Base-by-base conservation (phyloP, 176 grass and related monocot species). In the Raddia guianensis region DNA sequence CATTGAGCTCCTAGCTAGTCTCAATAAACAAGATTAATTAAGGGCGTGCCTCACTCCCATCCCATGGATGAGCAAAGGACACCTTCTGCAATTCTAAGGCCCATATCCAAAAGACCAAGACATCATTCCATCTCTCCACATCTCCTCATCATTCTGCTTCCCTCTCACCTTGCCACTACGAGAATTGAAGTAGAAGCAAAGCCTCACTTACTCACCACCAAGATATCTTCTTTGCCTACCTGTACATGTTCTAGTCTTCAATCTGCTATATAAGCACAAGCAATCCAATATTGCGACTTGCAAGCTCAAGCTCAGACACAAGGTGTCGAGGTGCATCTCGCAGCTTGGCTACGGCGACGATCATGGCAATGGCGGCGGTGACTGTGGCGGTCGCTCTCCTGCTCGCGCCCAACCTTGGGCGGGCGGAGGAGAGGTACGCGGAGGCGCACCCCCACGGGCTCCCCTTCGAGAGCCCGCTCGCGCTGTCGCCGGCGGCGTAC, bases 401-500 rank as follows among this genome's bases (percentile, higher is more conserved):
- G 52, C 45, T 91, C 16, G 77, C 87, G 62, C 58, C 89, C 18
- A 20, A 15, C 62, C 33, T 74, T 70, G 77, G 57, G 27, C 71
- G 67, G 43, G 90, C 84, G n/a, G 63, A 90, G 56, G 73, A 82
- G 79, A 80, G 82, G 72, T 33, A 63, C 49, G 48, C 70, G 16
- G 89, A 56, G 42, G 75, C 49, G 56, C 85, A 87, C 68, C 92
- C 92, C 32, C 92, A 95, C 75, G 92, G 92, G 48, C 87, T 92
- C 66, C 87, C 89, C 53, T 95, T 87, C 84, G 92, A 95, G 82
- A 95, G 80, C 81, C 90, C 92, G 49, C 85, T 95, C n/a, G 87
- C 92, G 3, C 80, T 95, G 49, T 59, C 92, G 0, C 92, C 92
- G 8, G 86, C 69, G 0, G 92, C 92, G 6, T 95, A 89, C 79